Evolutionary conservation across 495 filamentous ascomycete species (phyloP), one percentile per base, ranked within the genome.

Genomic region (Penicillium angulare): DNA sequence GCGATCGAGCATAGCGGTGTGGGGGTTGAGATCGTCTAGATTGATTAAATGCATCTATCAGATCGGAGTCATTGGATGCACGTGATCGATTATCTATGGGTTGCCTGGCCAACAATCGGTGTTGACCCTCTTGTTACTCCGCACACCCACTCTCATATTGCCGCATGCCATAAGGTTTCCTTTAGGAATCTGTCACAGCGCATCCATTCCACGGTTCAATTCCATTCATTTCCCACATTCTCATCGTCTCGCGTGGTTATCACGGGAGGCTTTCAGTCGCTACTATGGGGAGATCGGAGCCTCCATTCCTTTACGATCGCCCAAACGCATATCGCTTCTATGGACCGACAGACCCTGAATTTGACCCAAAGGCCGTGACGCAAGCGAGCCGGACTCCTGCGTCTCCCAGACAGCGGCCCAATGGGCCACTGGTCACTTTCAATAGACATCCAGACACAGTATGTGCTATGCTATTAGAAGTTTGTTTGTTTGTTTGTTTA

Each of bases 301-400:
- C 79, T 73, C 90, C 90, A 46, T 95, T 86, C 75, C 74, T 95
- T 69, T 95, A 95, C 70, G 80, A 85, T 59, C 64, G 55, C 50
- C 77, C 73, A 45, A 68, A 64, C 63, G 78, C 54, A 38, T 74
- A 77, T 48, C 69, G 63, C 44, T 77, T 79, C 60, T 55, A 65
- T 52, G 77, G 77, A 45, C 78, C 75, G 17, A 77, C 73, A 27
- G 75, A 86, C 27, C 73, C 68, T 7, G 60, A 65, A 0, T 96
- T 93, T 71, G 88, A 96, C 59, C 91, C 91, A 12, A 93, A 89
- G 60, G 85, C 86, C 47, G 81, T 86, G 27, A 88, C 89, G 7
- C 77, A 87, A 64, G 86, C 87, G 49, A 90, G 86, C 66, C 84
- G 72, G 59, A 69, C 79, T 53, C 75, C 71, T 13, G 76, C 78